Conservation (phyloP, 1,284 basidiomycete species). For the Albatrellus sp. region DNA sequence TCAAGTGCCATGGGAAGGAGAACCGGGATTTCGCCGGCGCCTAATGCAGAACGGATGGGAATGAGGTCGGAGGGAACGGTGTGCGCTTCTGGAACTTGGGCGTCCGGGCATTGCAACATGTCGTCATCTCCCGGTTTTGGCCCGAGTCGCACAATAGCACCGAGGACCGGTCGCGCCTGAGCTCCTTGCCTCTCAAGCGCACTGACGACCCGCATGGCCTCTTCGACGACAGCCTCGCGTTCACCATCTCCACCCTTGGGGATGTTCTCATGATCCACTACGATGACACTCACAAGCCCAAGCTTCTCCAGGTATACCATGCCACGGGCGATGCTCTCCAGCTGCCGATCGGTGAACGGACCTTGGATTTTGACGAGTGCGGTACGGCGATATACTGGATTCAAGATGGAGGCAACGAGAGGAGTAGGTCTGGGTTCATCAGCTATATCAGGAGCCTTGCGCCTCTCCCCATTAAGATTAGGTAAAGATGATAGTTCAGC, state of each 20-base stretch:
- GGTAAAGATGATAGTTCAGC: constrained; percentile 10
- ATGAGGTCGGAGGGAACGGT: constrained; percentile 66
- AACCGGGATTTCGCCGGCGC: constrained; percentile 91
- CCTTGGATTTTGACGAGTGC: constrained; percentile 97
- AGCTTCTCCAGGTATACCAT: constrained; percentile 93
- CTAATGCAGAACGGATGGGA: constrained; percentile 78
- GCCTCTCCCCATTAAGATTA: constrained; percentile 1
- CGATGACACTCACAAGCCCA: constrained; percentile 89
- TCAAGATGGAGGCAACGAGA: constrained; percentile 72
- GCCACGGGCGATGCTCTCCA: constrained; percentile 88
- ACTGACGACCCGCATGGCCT: constrained; percentile 76
- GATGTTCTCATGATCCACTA: constrained; percentile 83
- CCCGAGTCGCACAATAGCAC: constrained; percentile 75
- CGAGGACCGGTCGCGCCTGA: constrained; percentile 77
- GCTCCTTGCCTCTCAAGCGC: constrained; percentile 80
- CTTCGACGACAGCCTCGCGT: constrained; percentile 48
- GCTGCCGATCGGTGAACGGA: constrained; percentile 90
- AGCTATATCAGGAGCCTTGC: constrained; percentile 11
- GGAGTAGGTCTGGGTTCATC: constrained; percentile 32
- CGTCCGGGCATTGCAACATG: background rate
- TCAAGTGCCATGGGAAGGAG: constrained; percentile 91
- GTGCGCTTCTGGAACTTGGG: constrained; percentile 56
- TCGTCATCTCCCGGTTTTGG: constrained; percentile 46
- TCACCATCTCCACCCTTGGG: constrained; percentile 55
- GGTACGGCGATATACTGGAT: constrained; percentile 73